Evolutionary conservation across 495 filamentous ascomycete species (phyloP).

Genomic region (Clavariopsis aquatica): DNA sequence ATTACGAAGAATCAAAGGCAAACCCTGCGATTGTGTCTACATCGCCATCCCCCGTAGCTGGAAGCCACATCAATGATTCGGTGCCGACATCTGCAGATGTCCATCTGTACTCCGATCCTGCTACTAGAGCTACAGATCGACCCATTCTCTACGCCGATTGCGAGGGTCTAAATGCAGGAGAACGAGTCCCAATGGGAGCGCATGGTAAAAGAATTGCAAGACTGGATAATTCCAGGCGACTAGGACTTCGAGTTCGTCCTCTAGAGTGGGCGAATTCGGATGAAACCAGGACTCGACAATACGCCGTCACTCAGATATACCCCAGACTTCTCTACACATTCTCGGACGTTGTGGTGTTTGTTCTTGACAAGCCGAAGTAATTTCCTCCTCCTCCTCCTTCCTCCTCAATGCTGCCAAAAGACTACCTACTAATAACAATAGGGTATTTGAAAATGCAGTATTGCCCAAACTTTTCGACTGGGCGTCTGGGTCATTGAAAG

Average conservation of each 20-base stretch:
- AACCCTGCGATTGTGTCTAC: neutral
- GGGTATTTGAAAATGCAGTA: slow-evolving; percentile 40
- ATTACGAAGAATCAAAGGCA: slow-evolving; percentile 1
- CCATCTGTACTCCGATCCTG: slow-evolving; percentile 26
- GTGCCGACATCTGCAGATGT: slow-evolving; percentile 28
- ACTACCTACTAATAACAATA: slow-evolving; percentile 9
- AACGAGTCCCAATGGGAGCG: slow-evolving; percentile 7
- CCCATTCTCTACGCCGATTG: slow-evolving; percentile 31
- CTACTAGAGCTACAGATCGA: neutral
- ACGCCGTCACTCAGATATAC: slow-evolving; percentile 41
- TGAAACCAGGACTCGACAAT: slow-evolving; percentile 21
- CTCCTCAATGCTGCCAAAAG: neutral
- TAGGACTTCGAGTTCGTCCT: slow-evolving; percentile 3
- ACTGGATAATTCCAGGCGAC: neutral
- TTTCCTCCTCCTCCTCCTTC: too few species aligned
- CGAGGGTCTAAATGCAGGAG: slow-evolving; percentile 20
- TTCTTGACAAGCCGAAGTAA: slow-evolving; percentile 51
- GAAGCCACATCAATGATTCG: neutral
- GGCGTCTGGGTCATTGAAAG: slow-evolving; percentile 40
- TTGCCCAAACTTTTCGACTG: slow-evolving; percentile 38
- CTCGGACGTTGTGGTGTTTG: slow-evolving; percentile 57
- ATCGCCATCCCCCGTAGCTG: slow-evolving; percentile 9
- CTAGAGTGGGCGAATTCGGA: slow-evolving; percentile 14
- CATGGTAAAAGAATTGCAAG: slow-evolving; percentile 1
- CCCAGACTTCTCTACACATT: slow-evolving; percentile 52